Evolutionary conservation across 768 basidiomycete species (phyloP), one percentile per base, ranked within the genome.

Genomic region (Rossbeevera mucosa): DNA sequence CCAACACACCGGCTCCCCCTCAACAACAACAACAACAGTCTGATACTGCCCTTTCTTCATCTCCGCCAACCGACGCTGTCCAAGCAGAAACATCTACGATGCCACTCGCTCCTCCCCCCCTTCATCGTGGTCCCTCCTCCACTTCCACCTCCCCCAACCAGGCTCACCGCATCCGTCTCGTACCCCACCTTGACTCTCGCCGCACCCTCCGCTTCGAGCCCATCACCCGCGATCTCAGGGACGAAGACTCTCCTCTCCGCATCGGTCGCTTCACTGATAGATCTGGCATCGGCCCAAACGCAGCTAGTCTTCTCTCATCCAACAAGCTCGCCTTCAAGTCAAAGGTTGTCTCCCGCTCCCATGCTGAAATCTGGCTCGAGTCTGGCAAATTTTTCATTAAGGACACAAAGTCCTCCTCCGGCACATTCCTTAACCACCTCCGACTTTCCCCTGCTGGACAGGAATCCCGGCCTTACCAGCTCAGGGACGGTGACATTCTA

Each of bases 241-340:
- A 85, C 51, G 80, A 80, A 54, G 85, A 88, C 57, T 68, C 80
- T 0, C 75, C 86, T 0, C 75, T 98, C 6, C 87, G 91, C 55
- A 91, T 98, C 56, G 95, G 95, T 3, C 82, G 95, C 38, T 97
- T 95, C 79, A 97, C 93, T 1, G 95, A 97, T 66, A 80, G 85
- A 50, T 82, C 84, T 7, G 86, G 85, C 14, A 68, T 83, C 8
- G 84, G 81, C 20, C 71, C 85, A 50, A 76, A 81, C 16, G 81
- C 82, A 14, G 80, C 83, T 56, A 83, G 86, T 60, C 80, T 88
- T 21, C 71, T 82, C 29, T 83, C 81, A 44, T 81, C 86, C 30
- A 86, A 84, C 71, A 93, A 94, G 65, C 84, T 97, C 44, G 94
- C 93, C 0, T 98, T 98, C 80, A 88, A 90, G 72, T 85, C 81